These are phyloP conservation scores for Colletotrichum limetticola DNA, from an alignment of 2,329 filamentous ascomycete genomes.

Conservation along the genomic window DNA sequence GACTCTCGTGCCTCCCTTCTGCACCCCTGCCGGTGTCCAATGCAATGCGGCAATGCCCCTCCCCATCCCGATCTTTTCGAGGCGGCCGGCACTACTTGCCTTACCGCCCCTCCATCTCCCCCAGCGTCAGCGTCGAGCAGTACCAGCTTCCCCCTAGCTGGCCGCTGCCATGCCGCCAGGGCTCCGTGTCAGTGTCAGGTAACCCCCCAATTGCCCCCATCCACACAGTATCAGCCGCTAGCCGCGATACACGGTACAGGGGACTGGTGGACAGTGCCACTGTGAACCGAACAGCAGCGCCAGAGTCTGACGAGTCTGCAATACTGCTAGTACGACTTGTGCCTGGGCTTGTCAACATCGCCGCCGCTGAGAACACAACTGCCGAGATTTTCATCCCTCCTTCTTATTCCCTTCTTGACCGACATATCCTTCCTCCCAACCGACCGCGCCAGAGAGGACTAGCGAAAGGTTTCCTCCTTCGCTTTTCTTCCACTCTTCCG, in stretches of 20 bases:
- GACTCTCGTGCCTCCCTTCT: background rate
- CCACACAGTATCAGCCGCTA: slow-evolving; percentile 26
- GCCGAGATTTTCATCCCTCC: slow-evolving; percentile 35
- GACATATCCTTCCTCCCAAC: slow-evolving; percentile 26
- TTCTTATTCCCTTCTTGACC: slow-evolving; percentile 22
- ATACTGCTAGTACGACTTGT: background rate
- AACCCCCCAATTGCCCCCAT: slow-evolving; percentile 5
- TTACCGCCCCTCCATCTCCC: slow-evolving; percentile 28
- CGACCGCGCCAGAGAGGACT: slow-evolving; percentile 25
- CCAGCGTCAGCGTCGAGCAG: background rate
- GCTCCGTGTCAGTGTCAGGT: slow-evolving; percentile 22
- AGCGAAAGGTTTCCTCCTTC: slow-evolving; percentile 34
- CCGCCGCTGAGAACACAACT: slow-evolving; percentile 27
- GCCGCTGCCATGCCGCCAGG: slow-evolving; percentile 3
- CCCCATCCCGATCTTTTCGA: background rate
- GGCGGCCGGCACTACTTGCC: slow-evolving; percentile 23
- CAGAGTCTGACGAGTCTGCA: background rate
- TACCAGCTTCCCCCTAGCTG: background rate
- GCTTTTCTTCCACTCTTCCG: slow-evolving; percentile 20
- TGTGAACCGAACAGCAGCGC: background rate
- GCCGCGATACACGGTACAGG: slow-evolving; percentile 17
- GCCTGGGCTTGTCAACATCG: slow-evolving; percentile 25
- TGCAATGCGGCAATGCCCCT: slow-evolving; percentile 2
- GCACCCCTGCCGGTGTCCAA: background rate
- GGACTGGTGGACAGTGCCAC: background rate